Evolutionary conservation across 2,329 filamentous ascomycete genomes (phyloP), one percentile per base, ranked within the genome.

Genomic region (Orbilia javanica): DNA sequence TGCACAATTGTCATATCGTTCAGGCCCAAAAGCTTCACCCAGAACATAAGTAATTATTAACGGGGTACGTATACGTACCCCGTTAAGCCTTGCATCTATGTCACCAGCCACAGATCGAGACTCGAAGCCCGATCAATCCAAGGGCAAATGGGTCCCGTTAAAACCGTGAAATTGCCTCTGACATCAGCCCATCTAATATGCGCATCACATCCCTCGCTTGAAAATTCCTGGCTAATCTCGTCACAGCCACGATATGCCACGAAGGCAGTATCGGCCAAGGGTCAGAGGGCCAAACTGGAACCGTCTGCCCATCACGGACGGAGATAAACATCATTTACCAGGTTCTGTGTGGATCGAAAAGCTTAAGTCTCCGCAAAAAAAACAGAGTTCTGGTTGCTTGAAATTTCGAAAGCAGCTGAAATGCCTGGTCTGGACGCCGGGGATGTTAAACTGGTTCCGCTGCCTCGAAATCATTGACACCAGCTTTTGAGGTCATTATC

Each of bases 251-350:
- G 34, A 11, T 48, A 46, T 29, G 42, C 27, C 20, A 36, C 31
- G 42, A 50, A 63, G 31, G 67, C 52, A 29, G n/a, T 10, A 65
- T 8, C 8, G 5, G 57, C 34, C 67, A 31, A 52, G 34, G 55
- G 53, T 13, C 20, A 63, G 20, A 15, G 34, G 10, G 10, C 39
- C n/a, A n/a, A n/a, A n/a, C 48, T n/a, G 13, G n/a, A 62, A 70
- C 39, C 34, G 11, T 66, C 69, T 46, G 55, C 53, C 22, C n/a
- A 13, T 44, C 10, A 11, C 36, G 31, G 22, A 73, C 70, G 70
- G 70, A 74, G 70, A 74, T 74, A 74, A 74, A 68, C 70, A 44
- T 63, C 31, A 63, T 39, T n/a, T 55, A 27, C 66, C 48, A 60
- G 50, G 46, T 46, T 46, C 27, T 34, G 15, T 22, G 25, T 44